A percentile compares a stretch with the other conserved stretches of the same genome.
phyloP scores from a whole-genome alignment of 2,329 filamentous ascomycete species.

The Fusarium nisikadoi region DNA sequence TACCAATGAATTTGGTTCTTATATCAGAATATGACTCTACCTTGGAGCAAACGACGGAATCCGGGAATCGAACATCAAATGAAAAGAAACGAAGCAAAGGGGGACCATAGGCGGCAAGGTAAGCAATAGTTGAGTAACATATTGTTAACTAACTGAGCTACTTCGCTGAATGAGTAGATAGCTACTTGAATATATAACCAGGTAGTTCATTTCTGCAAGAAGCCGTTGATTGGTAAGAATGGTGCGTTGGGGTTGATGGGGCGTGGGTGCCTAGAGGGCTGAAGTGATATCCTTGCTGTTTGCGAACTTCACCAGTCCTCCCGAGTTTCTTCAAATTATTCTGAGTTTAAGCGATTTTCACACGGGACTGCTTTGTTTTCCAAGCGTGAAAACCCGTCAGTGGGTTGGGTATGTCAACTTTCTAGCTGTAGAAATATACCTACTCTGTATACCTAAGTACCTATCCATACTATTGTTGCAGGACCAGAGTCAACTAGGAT shows the following conservation, averaged over 20 bases:
- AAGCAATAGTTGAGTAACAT: not conserved
- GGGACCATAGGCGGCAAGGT: conserved; percentile 32
- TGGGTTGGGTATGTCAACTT: not conserved
- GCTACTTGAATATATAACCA: conserved; percentile 19
- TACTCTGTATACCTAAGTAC: no score
- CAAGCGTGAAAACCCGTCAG: not conserved
- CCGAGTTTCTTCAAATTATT: not conserved
- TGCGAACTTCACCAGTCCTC: not conserved
- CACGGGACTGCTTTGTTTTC: no score
- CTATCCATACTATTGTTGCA: not conserved
- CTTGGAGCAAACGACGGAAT: not conserved
- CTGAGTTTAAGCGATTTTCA: not conserved
- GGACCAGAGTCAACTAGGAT: not conserved
- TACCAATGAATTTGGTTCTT: not conserved
- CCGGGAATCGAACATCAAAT: conserved; percentile 18
- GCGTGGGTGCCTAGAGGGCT: conserved; percentile 15
- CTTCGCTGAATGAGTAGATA: conserved; percentile 25
- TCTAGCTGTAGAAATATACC: not conserved
- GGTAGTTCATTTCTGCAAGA: not conserved
- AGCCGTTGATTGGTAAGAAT: not conserved
- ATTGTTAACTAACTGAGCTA: conserved; percentile 31
- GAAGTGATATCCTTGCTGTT: not conserved
- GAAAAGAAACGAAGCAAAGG: conserved; percentile 27
- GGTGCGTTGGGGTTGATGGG: not conserved
- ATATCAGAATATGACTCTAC: not conserved